Conservation (phyloP, 2,329 filamentous ascomycete genomes). For the Colletotrichum chlorophyti region DNA sequence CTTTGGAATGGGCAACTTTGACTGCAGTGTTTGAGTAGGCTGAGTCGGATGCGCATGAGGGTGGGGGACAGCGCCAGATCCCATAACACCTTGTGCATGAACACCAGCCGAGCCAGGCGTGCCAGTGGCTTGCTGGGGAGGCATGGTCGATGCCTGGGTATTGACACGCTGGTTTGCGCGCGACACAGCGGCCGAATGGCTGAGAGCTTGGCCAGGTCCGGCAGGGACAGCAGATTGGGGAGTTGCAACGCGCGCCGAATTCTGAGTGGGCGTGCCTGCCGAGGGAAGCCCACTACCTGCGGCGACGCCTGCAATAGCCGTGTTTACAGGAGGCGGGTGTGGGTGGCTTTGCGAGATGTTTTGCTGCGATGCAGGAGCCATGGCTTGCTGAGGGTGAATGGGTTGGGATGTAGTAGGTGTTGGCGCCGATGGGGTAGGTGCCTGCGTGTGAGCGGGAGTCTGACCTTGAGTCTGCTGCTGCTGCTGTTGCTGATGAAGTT, state of each 20-base stretch:
- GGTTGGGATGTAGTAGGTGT: conserved; percentile 15
- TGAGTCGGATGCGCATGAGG: conserved; percentile 57
- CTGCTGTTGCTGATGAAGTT: conserved; percentile 34
- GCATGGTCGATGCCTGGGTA: conserved; percentile 35
- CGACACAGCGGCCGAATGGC: conserved; percentile 57
- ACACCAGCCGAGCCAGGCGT: conserved; percentile 38
- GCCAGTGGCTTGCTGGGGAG: conserved; percentile 37
- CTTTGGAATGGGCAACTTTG: conserved; percentile 85
- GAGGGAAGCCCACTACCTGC: conserved; percentile 44
- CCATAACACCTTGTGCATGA: conserved; percentile 41
- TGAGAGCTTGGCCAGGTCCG: conserved; percentile 49
- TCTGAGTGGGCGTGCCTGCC: conserved; percentile 56
- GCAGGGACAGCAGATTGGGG: conserved; percentile 52
- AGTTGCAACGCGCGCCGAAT: conserved; percentile 56
- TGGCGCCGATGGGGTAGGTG: conserved; percentile 7
- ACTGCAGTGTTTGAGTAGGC: conserved; percentile 47
- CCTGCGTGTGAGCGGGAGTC: conserved; percentile 30
- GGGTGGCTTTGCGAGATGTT: conserved; percentile 38
- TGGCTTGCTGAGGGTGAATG: conserved; percentile 8
- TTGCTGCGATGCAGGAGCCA: conserved; percentile 7
- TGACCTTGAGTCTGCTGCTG: conserved; percentile 34
- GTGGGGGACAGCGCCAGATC: conserved; percentile 40
- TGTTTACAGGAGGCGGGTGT: conserved; percentile 54
- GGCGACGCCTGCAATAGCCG: conserved; percentile 47
- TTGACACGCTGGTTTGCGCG: conserved; percentile 52